A percentile compares a stretch with the other conserved stretches of the same genome.
Conservation (phyloP, 306 rosid species). For the Citrullus amarus region DNA sequence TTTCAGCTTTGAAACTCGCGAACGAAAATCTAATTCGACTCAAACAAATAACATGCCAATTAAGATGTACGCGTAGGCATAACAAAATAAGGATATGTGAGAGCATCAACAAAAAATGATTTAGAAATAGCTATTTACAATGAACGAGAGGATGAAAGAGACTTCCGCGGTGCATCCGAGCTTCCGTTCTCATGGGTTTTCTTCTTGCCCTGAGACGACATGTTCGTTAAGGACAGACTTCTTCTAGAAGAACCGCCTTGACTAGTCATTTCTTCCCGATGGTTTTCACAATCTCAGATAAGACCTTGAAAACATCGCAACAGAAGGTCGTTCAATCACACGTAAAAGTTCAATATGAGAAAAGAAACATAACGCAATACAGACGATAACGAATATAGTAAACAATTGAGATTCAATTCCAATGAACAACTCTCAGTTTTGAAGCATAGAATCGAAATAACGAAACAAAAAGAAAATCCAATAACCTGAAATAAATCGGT, state of each 20-base stretch:
- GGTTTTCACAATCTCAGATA: not conserved
- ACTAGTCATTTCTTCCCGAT: constrained; percentile 34
- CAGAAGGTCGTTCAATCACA: not conserved
- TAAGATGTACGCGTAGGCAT: not conserved
- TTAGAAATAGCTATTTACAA: constrained; percentile 23
- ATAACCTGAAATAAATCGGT: not conserved
- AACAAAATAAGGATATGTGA: not conserved
- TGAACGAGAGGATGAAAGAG: constrained; percentile 32
- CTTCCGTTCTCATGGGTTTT: constrained; percentile 36
- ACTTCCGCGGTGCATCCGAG: constrained; percentile 34
- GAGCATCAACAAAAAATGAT: not conserved
- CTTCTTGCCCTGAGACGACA: constrained; percentile 32
- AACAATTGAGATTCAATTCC: not conserved
- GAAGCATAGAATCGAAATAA: not conserved
- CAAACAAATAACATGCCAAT: not conserved
- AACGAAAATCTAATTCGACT: not conserved
- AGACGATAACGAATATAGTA: not conserved
- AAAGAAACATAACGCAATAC: not conserved
- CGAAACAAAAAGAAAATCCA: not conserved
- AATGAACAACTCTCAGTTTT: not conserved
- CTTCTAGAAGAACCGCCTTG: constrained; percentile 47
- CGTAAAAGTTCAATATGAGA: not conserved
- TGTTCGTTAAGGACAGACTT: constrained; percentile 27
- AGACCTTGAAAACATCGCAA: not conserved
- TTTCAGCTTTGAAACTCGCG: not conserved